Percentiles rank a stretch among this genome's conserved stretches.
Conservation (phyloP, 2,329 filamentous ascomycete genomes). For the Calonectria crousiana region DNA sequence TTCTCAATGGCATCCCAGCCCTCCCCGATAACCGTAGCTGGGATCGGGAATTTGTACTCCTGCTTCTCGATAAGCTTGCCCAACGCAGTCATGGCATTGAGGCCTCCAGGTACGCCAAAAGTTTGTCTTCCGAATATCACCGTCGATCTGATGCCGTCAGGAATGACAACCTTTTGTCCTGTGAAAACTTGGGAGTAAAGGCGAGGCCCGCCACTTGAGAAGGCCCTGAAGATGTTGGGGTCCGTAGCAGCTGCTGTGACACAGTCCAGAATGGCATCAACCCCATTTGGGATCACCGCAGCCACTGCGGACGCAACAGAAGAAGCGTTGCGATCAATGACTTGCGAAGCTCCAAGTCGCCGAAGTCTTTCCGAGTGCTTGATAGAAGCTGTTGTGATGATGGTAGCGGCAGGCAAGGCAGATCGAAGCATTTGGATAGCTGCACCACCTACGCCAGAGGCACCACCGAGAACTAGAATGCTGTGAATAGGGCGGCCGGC, state of each 20-base stretch:
- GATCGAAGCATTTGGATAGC: conserved; percentile 37
- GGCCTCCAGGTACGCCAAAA: conserved; percentile 31
- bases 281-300: conserved; percentile 7
- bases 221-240: conserved; percentile 16
- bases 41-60: conserved; percentile 30
- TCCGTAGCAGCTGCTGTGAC: conserved; percentile 31
- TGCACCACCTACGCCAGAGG: conserved; percentile 34
- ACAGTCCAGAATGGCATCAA: conserved; percentile 38
- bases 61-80: conserved; percentile 23
- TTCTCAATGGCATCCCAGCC: conserved; percentile 28
- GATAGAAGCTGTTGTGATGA: conserved; percentile 30
- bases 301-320: conserved; percentile 18
- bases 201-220: conserved; percentile 13
- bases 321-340: conserved; percentile 25
- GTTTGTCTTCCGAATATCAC: conserved; percentile 33
- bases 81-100: conserved; percentile 28
- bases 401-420: conserved; percentile 28
- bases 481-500: not conserved
- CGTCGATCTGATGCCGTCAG: conserved; percentile 9
- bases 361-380: conserved; percentile 25
- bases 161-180: conserved; percentile 20
- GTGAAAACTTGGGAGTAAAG: conserved; percentile 38
- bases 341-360: conserved; percentile 21
- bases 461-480: conserved; percentile 37
- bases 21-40: conserved; percentile 27